Conservation (phyloP, 176 grass and related monocot genomes). For the Echinochloa phyllopogon region DNA sequence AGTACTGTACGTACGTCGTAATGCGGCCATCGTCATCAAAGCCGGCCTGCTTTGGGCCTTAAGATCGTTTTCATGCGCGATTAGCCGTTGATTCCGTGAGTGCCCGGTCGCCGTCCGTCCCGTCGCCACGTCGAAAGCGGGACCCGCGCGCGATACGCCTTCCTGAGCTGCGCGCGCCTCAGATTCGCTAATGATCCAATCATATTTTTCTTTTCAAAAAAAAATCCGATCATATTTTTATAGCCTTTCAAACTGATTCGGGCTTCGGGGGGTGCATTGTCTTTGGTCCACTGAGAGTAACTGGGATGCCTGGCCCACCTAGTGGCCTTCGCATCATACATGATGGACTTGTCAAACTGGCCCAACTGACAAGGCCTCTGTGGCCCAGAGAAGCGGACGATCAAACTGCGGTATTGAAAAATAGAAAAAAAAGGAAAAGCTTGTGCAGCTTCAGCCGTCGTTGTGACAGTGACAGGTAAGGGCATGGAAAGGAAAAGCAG, state of each 20-base stretch:
- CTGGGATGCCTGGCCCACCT: not conserved
- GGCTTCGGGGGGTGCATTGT: too few species aligned
- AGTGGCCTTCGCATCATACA: not conserved
- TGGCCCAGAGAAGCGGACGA: not conserved
- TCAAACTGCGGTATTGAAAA: not conserved
- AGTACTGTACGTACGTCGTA: not conserved
- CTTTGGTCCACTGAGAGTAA: not conserved
- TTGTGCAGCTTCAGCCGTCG: too few species aligned
- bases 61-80: conserved; percentile 37
- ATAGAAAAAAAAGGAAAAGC: too few species aligned
- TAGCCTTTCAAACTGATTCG: not conserved
- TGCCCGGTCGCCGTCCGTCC: conserved; percentile 28
- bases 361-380: not conserved
- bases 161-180: not conserved
- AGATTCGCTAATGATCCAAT: conserved; percentile 22
- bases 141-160: not conserved
- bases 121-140: conserved; percentile 42
- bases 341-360: not conserved
- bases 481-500: too few species aligned
- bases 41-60: conserved; percentile 21
- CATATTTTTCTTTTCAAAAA: not conserved
- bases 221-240: not conserved
- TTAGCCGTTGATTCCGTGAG: conserved; percentile 38
- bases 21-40: conserved; percentile 19
- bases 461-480: too few species aligned